phyloP scores from a whole-genome alignment of 2,329 filamentous ascomycete genomes.

The Blastomyces parvus region DNA sequence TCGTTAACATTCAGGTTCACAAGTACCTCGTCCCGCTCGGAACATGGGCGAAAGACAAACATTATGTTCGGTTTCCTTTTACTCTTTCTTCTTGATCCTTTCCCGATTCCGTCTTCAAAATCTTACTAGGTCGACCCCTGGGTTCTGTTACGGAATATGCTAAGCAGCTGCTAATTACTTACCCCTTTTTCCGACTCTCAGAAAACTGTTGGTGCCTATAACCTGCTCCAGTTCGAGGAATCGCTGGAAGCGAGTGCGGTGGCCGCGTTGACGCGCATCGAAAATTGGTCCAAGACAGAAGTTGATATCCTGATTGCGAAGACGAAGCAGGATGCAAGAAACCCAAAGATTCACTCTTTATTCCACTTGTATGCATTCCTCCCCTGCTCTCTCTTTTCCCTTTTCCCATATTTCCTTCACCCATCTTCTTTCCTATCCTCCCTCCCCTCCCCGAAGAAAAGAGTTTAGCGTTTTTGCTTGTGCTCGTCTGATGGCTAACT shows the following conservation, averaged over 20 bases:
- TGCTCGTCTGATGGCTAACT: background rate
- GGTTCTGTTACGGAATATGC: background rate
- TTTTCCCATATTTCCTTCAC: background rate
- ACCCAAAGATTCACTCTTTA: slow-evolving; percentile 6
- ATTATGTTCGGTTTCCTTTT: slow-evolving; percentile 12
- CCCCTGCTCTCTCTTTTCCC: background rate
- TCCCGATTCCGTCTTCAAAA: slow-evolving; percentile 20
- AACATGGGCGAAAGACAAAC: slow-evolving; percentile 20
- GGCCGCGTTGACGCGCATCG: slow-evolving; percentile 8
- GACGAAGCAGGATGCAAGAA: slow-evolving; percentile 4
- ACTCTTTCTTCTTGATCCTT: background rate
- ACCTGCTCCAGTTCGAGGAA: slow-evolving; percentile 5
- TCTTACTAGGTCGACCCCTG: background rate
- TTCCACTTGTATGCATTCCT: slow-evolving; percentile 8
- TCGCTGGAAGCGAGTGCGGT: slow-evolving; percentile 5
- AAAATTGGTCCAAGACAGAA: slow-evolving; percentile 8
- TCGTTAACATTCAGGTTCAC: slow-evolving; percentile 16
- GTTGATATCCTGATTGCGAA: slow-evolving; percentile 7
- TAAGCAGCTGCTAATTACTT: background rate
- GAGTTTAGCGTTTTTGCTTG: background rate
- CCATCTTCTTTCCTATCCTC: background rate
- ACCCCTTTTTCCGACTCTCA: background rate
- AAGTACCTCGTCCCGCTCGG: slow-evolving; percentile 21
- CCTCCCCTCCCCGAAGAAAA: background rate
- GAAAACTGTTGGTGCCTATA: slow-evolving; percentile 6